These are phyloP conservation scores for Primulina huaijiensis DNA, from an alignment of 257 asterid species.

Conservation along the genomic window DNA sequence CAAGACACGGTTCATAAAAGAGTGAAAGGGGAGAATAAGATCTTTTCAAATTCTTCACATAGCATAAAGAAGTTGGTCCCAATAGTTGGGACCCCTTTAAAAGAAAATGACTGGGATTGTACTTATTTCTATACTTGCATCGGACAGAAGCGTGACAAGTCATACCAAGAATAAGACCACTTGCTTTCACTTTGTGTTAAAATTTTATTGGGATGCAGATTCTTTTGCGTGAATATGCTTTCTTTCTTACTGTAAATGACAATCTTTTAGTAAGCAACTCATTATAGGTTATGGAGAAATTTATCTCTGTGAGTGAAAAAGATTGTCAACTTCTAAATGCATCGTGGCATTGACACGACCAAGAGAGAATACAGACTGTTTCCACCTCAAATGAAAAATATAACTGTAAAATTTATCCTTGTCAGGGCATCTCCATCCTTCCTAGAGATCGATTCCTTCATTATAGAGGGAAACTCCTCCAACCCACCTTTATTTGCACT, in stretches of 20 bases:
- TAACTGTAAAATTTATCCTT: background rate
- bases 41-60: slow-evolving; percentile 39
- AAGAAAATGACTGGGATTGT: slow-evolving; percentile 40
- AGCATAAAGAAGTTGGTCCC: slow-evolving; percentile 20
- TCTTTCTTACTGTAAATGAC: slow-evolving; percentile 22
- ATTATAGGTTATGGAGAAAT: background rate
- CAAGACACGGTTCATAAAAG: slow-evolving; percentile 40
- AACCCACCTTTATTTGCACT: no score
- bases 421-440: no score
- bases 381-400: background rate
- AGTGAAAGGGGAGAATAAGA: slow-evolving; percentile 37
- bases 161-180: slow-evolving; percentile 33
- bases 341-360: background rate
- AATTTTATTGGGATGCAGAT: slow-evolving; percentile 30
- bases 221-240: slow-evolving; percentile 31
- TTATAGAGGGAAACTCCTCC: no score
- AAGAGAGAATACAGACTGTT: background rate
- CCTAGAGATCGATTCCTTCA: no score
- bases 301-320: slow-evolving; percentile 1
- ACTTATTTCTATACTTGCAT: slow-evolving; percentile 45
- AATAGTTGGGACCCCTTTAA: slow-evolving; percentile 27
- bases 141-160: slow-evolving; percentile 34
- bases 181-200: slow-evolving; percentile 34
- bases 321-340: background rate
- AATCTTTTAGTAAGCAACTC: background rate